Evolutionary conservation across 305 asterid species (phyloP), one percentile per base, ranked within the genome.

Genomic region (Ilex paraguariensis): DNA sequence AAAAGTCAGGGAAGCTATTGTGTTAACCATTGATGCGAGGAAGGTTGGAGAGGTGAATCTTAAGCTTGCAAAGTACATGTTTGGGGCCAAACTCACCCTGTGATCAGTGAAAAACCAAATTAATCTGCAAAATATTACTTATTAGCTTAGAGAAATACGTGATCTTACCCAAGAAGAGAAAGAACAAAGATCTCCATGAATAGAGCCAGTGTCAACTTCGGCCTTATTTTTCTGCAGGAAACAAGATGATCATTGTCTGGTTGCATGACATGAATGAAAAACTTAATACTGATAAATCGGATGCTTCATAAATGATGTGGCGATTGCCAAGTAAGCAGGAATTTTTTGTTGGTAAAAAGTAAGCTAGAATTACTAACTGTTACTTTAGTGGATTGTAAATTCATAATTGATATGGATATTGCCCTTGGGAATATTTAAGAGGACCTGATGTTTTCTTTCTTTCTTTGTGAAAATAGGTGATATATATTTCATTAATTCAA

Each of bases 61-160:
- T 80, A 88, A 62, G 68, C 94, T 80, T 65, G 79, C 75, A 72
- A 86, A 86, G 48, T 78, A 88, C 95, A 86, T 79, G 79, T 88
- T 88, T n/a, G 82, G 71, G 5, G 94, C 82, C 66, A 88, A 75
- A 62, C 91, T 77, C 66, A 79, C 85, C 72, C 91, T 86, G 85
- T 64, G 67, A 32, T 36, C 15, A 65, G 7, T 5, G 14, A 49
- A 61, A 8, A 6, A 46, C 13, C 7, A 1, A 3, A 2, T 52
- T 7, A 52, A 5, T n/a, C 1, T 16, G 10, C 56, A 6, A 3
- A 13, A n/a, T n/a, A 14, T 6, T 16, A 50, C 1, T n/a, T 6
- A 14, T 0, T 14, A 6, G 2, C 31, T 13, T 52, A 52, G 4
- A 49, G 28, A n/a, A 12, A 46, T 52, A n/a, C 3, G 30, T 17